Percentiles rank a stretch among this genome's conserved stretches.
These are phyloP conservation scores for Leccinum barrowsii DNA, from an alignment of 768 basidiomycete species.

Conservation along the genomic window DNA sequence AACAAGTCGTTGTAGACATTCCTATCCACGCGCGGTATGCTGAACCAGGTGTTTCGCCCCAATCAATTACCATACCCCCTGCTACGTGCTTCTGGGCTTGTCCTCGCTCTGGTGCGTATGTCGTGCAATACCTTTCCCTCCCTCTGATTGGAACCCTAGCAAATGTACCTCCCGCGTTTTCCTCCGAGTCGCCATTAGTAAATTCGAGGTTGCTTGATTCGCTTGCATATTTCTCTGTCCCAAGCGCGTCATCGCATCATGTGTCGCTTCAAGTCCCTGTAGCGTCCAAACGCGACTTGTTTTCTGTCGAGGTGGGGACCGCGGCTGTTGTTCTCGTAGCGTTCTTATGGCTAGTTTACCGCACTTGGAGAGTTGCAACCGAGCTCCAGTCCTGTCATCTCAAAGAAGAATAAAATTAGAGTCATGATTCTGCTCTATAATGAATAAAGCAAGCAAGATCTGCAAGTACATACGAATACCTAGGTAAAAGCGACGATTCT, in stretches of 20 bases:
- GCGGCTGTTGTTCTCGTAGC: constrained; percentile 26
- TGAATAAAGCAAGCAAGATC: constrained; percentile 21
- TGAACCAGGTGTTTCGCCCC: constrained; percentile 19
- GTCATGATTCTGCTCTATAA: constrained; percentile 3
- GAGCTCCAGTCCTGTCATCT: constrained; percentile 16
- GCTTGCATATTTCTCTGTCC: constrained; percentile 15
- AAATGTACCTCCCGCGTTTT: constrained; percentile 2
- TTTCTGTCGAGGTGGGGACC: constrained; percentile 37
- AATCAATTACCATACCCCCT: constrained; percentile 21
- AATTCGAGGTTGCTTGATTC: constrained; percentile 23
- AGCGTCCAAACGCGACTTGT: constrained; percentile 30
- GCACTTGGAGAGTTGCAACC: constrained; percentile 24
- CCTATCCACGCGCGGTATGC: constrained; percentile 47
- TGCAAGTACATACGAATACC: constrained; percentile 29
- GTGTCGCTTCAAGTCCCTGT: constrained; percentile 30
- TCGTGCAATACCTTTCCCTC: neutral
- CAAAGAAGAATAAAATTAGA: constrained; percentile 23
- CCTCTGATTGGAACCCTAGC: constrained; percentile 11
- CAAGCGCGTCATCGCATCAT: constrained; percentile 4
- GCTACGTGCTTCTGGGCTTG: constrained; percentile 35
- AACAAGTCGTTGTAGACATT: constrained; percentile 28
- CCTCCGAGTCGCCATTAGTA: constrained; percentile 15
- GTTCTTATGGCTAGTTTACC: constrained; percentile 33
- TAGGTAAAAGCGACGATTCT: constrained; percentile 10
- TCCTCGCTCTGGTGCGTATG: constrained; percentile 21